A percentile compares a stretch with the other conserved stretches of the same genome.
Evolutionary conservation across 164 flowering plant species (phyloP).

Genomic region (Kalanchoe fedtschenkoi): DNA sequence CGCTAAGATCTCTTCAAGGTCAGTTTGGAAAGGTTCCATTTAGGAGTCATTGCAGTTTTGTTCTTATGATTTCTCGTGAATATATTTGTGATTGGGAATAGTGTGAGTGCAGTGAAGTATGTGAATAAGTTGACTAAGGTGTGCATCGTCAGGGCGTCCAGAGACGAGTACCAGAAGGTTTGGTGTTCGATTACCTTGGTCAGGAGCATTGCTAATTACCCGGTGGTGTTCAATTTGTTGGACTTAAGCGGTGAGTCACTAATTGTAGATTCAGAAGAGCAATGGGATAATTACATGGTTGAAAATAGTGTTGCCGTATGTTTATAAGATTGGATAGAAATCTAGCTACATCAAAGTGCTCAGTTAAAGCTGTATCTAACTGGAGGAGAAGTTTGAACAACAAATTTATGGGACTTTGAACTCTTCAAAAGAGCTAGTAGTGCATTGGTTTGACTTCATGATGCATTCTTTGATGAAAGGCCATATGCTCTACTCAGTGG

Average conservation of each 20-base stretch:
- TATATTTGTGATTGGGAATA: neutral
- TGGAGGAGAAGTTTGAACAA: too few species aligned
- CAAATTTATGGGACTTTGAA: too few species aligned
- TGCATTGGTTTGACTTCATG: too few species aligned
- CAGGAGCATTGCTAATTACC: conserved; percentile 59
- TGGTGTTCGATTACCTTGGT: conserved; percentile 86
- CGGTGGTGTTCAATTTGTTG: conserved; percentile 55
- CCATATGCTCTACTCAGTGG: too few species aligned
- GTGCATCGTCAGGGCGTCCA: conserved; percentile 59
- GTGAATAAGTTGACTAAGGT: conserved; percentile 80
- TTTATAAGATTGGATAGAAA: too few species aligned
- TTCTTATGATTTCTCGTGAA: neutral
- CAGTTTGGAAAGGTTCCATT: neutral
- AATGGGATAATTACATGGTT: too few species aligned
- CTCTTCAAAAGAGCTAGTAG: too few species aligned
- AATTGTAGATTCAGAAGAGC: too few species aligned
- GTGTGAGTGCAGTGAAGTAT: conserved; percentile 54
- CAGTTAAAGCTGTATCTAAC: too few species aligned
- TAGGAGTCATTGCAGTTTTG: neutral
- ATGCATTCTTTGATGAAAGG: too few species aligned
- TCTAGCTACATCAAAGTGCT: too few species aligned
- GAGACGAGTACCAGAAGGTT: conserved; percentile 64
- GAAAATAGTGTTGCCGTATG: neutral
- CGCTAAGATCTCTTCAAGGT: conserved; percentile 70
- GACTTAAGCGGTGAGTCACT: conserved; percentile 72